Conservation (phyloP, 768 basidiomycete species). For the Agaricus subrufescens region DNA sequence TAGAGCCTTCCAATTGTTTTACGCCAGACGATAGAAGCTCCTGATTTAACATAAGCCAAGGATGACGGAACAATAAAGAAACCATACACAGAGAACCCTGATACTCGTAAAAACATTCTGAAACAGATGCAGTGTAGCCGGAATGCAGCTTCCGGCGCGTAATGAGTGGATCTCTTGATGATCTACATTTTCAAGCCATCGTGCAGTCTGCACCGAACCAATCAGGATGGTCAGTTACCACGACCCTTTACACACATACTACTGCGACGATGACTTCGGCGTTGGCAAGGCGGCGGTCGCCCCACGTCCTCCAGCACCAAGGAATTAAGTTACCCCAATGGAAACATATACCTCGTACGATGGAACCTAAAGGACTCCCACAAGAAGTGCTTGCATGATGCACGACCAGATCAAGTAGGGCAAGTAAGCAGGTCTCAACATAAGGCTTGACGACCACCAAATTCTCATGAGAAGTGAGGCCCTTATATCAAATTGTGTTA, state of each 20-base stretch:
- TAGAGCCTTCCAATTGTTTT: neutral
- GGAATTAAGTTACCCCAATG: slow-evolving; percentile 51
- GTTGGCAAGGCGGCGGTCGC: slow-evolving; percentile 44
- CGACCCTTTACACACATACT: slow-evolving; percentile 28
- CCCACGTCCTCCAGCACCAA: slow-evolving; percentile 67
- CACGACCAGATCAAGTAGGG: slow-evolving; percentile 1
- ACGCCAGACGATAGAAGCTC: neutral
- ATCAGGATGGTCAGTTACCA: neutral
- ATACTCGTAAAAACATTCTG: neutral
- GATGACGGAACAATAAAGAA: neutral
- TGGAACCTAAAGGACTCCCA: neutral
- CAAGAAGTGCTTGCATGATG: neutral
- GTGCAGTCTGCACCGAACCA: neutral
- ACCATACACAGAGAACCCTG: slow-evolving; percentile 4
- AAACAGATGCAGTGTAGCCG: neutral
- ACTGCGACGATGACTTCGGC: slow-evolving; percentile 44
- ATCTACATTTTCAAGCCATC: slow-evolving; percentile 1
- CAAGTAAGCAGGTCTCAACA: slow-evolving; percentile 1
- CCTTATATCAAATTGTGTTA: neutral
- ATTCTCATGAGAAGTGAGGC: neutral
- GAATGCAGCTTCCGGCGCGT: neutral
- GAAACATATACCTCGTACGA: slow-evolving; percentile 46
- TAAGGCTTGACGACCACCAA: neutral
- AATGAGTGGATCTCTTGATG: neutral
- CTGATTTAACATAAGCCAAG: neutral